Percentiles rank a stretch among this genome's conserved stretches.
Conservation (phyloP, 2,329 filamentous ascomycete species). For the Scedosporium aurantiacum region DNA sequence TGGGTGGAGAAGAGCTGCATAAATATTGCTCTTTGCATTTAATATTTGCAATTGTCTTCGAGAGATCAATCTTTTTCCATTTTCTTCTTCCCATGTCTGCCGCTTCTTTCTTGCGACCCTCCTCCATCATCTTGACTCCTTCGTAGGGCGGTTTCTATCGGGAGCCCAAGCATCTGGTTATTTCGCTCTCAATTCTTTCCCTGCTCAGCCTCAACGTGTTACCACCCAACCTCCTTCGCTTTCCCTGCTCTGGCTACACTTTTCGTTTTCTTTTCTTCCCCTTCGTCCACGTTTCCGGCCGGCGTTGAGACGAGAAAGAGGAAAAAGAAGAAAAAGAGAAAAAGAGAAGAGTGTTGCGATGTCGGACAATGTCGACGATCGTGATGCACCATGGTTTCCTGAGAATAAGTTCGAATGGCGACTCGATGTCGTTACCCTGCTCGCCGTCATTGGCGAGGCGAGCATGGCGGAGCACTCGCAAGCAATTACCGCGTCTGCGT, state of each 20-base stretch:
- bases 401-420: constrained; percentile 34
- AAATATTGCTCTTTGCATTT: background rate
- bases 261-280: background rate
- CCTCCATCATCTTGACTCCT: too few relatives aligned
- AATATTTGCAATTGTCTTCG: background rate
- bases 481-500: constrained; percentile 44
- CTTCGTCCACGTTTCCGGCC: background rate
- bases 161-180: background rate
- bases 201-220: background rate
- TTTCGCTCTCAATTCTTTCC: background rate
- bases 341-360: background rate
- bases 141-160: too few relatives aligned
- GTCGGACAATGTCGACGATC: constrained; percentile 7
- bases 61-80: background rate
- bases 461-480: constrained; percentile 47
- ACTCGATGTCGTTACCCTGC: constrained; percentile 50
- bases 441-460: constrained; percentile 52
- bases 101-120: background rate
- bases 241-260: background rate
- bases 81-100: background rate
- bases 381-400: constrained; percentile 28
- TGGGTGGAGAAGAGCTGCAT: background rate
- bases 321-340: background rate
- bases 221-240: background rate
- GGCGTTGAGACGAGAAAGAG: background rate